phyloP scores from a whole-genome alignment of 176 grass and related monocot species.

The Oryza meyeriana region DNA sequence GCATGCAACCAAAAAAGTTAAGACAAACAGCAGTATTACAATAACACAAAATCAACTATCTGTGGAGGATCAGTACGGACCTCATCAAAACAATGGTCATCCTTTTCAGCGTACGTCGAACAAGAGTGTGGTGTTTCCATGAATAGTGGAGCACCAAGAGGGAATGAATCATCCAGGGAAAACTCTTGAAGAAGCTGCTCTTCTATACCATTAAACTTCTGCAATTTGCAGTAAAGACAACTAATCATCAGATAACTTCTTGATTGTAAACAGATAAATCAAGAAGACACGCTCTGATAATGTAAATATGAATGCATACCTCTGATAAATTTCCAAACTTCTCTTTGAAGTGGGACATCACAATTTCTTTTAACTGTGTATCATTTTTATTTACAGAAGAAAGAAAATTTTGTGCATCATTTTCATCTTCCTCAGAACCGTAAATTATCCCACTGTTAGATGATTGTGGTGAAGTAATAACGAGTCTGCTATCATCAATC shows the following conservation, averaged over 20 bases:
- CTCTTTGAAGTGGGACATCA: conserved; percentile 56
- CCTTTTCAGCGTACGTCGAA: conserved; percentile 52
- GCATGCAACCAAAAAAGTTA: conserved; percentile 23
- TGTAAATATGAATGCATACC: conserved; percentile 46
- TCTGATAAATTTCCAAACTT: conserved; percentile 69
- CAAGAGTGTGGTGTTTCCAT: conserved; percentile 72
- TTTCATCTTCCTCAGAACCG: conserved; percentile 84
- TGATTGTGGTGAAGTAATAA: conserved; percentile 44
- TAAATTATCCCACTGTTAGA: conserved; percentile 46
- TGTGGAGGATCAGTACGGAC: conserved; percentile 41
- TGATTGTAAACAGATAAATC: conserved; percentile 20
- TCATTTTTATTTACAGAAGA: conserved; percentile 62
- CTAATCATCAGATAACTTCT: conserved; percentile 5
- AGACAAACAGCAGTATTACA: conserved; percentile 13
- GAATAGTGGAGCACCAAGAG: conserved; percentile 68
- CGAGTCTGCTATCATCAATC: conserved; percentile 50
- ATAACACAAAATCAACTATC: conserved; percentile 7
- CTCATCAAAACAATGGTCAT: conserved; percentile 66
- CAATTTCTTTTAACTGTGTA: conserved; percentile 61
- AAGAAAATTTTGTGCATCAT: conserved; percentile 67
- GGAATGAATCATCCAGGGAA: conserved; percentile 86
- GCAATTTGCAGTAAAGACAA: conserved; percentile 29
- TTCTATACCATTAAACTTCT: conserved; percentile 66
- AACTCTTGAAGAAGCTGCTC: conserved; percentile 82
- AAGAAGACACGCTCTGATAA: background rate